A percentile compares a stretch with the other conserved stretches of the same genome.
Evolutionary conservation across 306 rosid species (phyloP).

Genomic region (Glycine soja): DNA sequence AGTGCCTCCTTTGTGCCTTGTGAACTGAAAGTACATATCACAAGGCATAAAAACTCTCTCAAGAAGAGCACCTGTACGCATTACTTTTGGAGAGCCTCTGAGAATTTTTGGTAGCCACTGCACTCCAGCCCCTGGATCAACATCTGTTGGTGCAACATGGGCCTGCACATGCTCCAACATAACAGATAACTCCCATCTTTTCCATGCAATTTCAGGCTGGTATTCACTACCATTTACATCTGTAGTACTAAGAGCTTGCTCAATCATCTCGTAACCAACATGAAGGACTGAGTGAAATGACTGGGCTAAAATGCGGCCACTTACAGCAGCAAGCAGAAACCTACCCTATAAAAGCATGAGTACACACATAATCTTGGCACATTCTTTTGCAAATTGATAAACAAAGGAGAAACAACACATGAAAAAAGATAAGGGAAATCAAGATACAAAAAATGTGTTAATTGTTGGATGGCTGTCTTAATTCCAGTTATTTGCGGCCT

Average conservation of each 20-base stretch:
- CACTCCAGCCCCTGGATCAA: slow-evolving; percentile 97
- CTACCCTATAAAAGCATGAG: slow-evolving; percentile 73
- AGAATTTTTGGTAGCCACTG: slow-evolving; percentile 97
- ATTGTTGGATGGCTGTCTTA: neutral
- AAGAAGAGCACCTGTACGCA: slow-evolving; percentile 97
- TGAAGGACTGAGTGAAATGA: slow-evolving; percentile 89
- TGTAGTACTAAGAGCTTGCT: slow-evolving; percentile 65
- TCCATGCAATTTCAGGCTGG: slow-evolving; percentile 91
- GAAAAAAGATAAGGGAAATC: neutral
- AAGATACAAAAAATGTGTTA: slow-evolving; percentile 6
- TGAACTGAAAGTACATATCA: slow-evolving; percentile 91
- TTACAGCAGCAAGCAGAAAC: slow-evolving; percentile 92
- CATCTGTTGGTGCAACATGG: slow-evolving; percentile 99
- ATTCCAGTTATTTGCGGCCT: neutral
- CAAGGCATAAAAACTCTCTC: slow-evolving; percentile 99
- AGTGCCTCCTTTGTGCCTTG: slow-evolving; percentile 94
- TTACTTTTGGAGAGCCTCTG: slow-evolving; percentile 90
- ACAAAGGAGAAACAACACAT: slow-evolving; percentile 11
- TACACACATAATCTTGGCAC: slow-evolving; percentile 26
- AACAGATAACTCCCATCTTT: slow-evolving; percentile 83
- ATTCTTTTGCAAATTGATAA: slow-evolving; percentile 19
- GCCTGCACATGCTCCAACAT: slow-evolving; percentile 99
- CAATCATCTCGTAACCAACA: slow-evolving; percentile 84
- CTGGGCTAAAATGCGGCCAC: slow-evolving; percentile 89
- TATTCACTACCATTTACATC: slow-evolving; percentile 56